Base-by-base conservation (phyloP, 1,284 basidiomycete genomes). In the Microbotryomycetes sp. region DNA sequence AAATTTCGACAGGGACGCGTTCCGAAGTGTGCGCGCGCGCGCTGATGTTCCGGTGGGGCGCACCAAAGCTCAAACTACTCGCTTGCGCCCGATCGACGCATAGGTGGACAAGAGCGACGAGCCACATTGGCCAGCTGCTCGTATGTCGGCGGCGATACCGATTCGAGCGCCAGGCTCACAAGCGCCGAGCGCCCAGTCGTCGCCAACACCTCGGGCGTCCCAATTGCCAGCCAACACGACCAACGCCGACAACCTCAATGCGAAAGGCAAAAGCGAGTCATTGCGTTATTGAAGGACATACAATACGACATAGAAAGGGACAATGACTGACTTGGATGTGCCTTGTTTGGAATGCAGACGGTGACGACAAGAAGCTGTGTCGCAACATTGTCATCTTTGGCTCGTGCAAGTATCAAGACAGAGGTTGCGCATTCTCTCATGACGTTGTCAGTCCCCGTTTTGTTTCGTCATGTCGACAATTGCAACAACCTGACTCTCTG, bases 301-400 rank as follows among this genome's bases (percentile, higher is more conserved):
- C 62, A 61, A 36, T 1, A 62, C 60, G 19, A 48, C n/a, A n/a
- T n/a, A n/a, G n/a, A n/a, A n/a, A n/a, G n/a, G n/a, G n/a, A n/a
- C n/a, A n/a, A n/a, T n/a, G n/a, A n/a, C n/a, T n/a, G n/a, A n/a
- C n/a, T n/a, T n/a, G n/a, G n/a, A n/a, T n/a, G n/a, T n/a, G n/a
- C n/a, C n/a, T n/a, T n/a, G n/a, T n/a, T n/a, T n/a, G n/a, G n/a
- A n/a, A n/a, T n/a, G n/a, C n/a, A n/a, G n/a, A n/a, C n/a, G n/a
- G n/a, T n/a, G n/a, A n/a, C n/a, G n/a, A n/a, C n/a, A n/a, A n/a
- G n/a, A n/a, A 62, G 54, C 60, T 66, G 28, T 70, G 68, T 59
- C 54, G 65, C 47, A 70, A 70, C 59, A 56, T 66, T 31, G 52
- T 65, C 29, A 66, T 70, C 60, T 70, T 64, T 49, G 68, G 68